phyloP scores from a whole-genome alignment of 768 basidiomycete genomes.

The Tylopilus cervinicoccineus region DNA sequence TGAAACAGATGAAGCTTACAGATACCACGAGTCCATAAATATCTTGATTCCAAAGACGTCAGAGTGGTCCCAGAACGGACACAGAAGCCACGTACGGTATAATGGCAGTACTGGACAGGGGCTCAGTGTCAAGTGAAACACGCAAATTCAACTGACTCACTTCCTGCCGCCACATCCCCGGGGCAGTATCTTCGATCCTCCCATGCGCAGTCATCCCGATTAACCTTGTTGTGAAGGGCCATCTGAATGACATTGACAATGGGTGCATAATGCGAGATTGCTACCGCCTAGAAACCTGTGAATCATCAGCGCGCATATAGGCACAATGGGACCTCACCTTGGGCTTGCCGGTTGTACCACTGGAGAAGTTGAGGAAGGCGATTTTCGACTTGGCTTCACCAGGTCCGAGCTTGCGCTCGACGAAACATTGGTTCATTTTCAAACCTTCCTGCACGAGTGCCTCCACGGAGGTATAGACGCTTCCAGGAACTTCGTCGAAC shows the following conservation, averaged over 20 bases:
- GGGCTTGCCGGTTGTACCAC: slow-evolving; percentile 65
- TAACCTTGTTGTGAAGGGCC: slow-evolving; percentile 45
- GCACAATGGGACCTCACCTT: slow-evolving; percentile 12
- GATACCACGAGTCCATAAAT: slow-evolving; percentile 58
- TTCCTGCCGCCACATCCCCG: slow-evolving; percentile 55
- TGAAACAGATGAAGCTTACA: slow-evolving; percentile 32
- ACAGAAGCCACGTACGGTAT: slow-evolving; percentile 43
- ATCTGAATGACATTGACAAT: slow-evolving; percentile 64
- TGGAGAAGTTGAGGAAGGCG: slow-evolving; percentile 70
- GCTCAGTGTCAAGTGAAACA: slow-evolving; percentile 7
- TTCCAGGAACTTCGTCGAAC: slow-evolving; percentile 19
- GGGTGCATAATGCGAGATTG: slow-evolving; percentile 60
- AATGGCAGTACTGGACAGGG: slow-evolving; percentile 49
- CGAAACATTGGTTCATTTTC: slow-evolving; percentile 35
- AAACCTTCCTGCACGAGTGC: slow-evolving; percentile 45
- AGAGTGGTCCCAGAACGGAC: slow-evolving; percentile 4
- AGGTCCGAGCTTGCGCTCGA: slow-evolving; percentile 42
- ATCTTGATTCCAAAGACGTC: slow-evolving; percentile 34
- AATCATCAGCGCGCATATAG: not conserved
- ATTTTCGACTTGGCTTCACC: slow-evolving; percentile 61
- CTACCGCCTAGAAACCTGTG: slow-evolving; percentile 47
- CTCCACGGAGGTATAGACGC: slow-evolving; percentile 35
- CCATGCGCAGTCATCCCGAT: slow-evolving; percentile 35
- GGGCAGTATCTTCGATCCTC: slow-evolving; percentile 42
- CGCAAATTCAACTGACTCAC: slow-evolving; percentile 34